Base-by-base conservation (phyloP, 2,329 filamentous ascomycete genomes). In the Pseudogymnoascus sp. region DNA sequence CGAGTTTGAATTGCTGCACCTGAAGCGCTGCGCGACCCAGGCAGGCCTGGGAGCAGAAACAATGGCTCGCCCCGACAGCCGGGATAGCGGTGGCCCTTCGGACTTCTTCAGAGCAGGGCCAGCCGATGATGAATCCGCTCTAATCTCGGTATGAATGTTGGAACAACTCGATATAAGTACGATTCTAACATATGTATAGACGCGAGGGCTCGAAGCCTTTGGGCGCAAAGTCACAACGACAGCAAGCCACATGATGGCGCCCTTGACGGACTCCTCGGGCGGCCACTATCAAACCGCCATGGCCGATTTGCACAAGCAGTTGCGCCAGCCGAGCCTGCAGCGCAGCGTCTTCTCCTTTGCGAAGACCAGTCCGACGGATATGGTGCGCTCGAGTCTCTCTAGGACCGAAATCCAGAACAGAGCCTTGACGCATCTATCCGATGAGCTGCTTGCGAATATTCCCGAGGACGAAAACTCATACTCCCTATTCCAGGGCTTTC, bases 401-500 rank as follows among this genome's bases (percentile, higher is more conserved):
- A 89, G 90, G 18, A 82, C 86, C 68, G 95, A 99, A 78, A 97
- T 97, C 70, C 92, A 96, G 76, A 93, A 96, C 70, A 90, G 95
- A 68, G 95, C 95, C 59, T 79, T 97, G 63, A 88, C 91, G 50
- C 93, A 90, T 73, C 81, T 99, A 37, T 87, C 95, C 60, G 93
- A 99, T 76, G 93, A 97, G 66, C 84, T 99, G 69, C 84, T 99
- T 56, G 81, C 81, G 68, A 93, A 96, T 74, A 93, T 97, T 60
- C 95, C 95, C 69, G 91, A 96, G 65, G 84, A 89, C 73, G 87
- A 88, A 21, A 96, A 90, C 76, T 81, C 87, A 14, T 99, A 96
- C 78, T 97, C 93, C 42, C 82, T 99, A 50, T 97, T 99, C 75
- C 91, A 99, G 75, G 95, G 95, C 68, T 99, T 99, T 76, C 88